These are phyloP conservation scores for Wickerhamomyces sp. DNA, from an alignment of 1,139 yeast species.

Conservation along the genomic window DNA sequence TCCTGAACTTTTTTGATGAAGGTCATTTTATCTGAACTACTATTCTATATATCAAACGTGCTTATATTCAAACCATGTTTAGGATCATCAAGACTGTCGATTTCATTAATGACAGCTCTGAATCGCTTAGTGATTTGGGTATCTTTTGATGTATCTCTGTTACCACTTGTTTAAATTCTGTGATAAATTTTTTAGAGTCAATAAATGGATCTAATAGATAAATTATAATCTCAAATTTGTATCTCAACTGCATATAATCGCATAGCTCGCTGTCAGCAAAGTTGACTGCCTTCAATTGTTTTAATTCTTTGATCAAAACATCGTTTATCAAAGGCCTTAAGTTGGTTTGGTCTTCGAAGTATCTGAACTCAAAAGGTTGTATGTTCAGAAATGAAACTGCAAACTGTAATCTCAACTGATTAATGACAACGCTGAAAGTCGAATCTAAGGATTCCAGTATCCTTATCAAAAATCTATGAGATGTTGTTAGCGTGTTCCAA, in stretches of 20 bases:
- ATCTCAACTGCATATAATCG: slow-evolving; percentile 1
- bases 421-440: not conserved
- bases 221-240: slow-evolving; percentile 3
- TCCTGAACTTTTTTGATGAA: slow-evolving; percentile 42
- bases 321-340: slow-evolving; percentile 1
- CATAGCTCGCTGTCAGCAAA: not conserved
- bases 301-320: not conserved
- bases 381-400: not conserved
- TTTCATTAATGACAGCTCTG: slow-evolving; percentile 5
- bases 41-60: not conserved
- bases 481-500: slow-evolving; percentile 5
- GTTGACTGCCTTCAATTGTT: not conserved
- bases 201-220: not conserved
- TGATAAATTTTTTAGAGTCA: not conserved
- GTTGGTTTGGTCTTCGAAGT: not conserved
- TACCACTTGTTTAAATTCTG: not conserved
- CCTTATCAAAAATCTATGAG: slow-evolving; percentile 3
- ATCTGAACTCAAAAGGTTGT: slow-evolving; percentile 1
- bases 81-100: slow-evolving; percentile 4
- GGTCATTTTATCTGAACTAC: too few relatives aligned
- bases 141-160: slow-evolving; percentile 4
- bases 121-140: slow-evolving; percentile 3
- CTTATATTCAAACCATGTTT: not conserved
- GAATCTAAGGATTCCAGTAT: slow-evolving; percentile 7
- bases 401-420: slow-evolving; percentile 4